A percentile compares a stretch with the other conserved stretches of the same genome.
Conservation (phyloP, 192 early-diverging fungal genomes). For the Coemansia sp. region DNA sequence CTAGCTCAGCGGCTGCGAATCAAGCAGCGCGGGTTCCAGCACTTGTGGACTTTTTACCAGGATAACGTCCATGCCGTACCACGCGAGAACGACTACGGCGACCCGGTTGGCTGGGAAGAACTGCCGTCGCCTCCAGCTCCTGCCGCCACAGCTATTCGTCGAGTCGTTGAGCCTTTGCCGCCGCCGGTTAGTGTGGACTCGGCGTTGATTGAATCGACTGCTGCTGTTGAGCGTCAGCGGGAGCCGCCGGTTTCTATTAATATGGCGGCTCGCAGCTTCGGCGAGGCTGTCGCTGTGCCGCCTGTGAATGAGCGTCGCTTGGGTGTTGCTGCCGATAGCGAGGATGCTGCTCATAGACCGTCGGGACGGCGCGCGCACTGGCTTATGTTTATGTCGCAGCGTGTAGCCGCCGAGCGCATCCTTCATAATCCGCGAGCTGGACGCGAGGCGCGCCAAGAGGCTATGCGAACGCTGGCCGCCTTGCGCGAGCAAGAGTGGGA, state of each 20-base stretch:
- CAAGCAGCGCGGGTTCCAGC: constrained; percentile 51
- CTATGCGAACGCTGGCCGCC: constrained; percentile 7
- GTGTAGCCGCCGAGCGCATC: constrained; percentile 13
- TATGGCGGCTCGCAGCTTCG: constrained; percentile 1
- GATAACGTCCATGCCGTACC: constrained; percentile 44
- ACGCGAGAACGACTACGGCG: constrained; percentile 38
- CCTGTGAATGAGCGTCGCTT: background rate
- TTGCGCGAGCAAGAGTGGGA: constrained; percentile 20
- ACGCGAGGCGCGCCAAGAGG: constrained; percentile 12
- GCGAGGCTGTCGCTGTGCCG: background rate
- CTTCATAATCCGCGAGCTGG: constrained; percentile 5
- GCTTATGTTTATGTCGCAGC: constrained; percentile 12
- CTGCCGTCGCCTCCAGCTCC: constrained; percentile 35
- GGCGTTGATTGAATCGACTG: background rate
- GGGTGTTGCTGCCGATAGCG: background rate
- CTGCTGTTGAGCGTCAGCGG: background rate
- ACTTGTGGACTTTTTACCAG: constrained; percentile 53
- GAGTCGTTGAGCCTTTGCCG: background rate
- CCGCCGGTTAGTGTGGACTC: background rate
- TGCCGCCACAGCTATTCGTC: constrained; percentile 16
- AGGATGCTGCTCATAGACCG: background rate
- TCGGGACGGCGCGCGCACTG: constrained; percentile 5
- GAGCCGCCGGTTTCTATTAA: background rate
- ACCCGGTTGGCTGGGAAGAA: constrained; percentile 39
- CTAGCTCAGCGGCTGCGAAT: constrained; percentile 49